Base-by-base conservation (phyloP, 2,329 filamentous ascomycete species). In the Lasiodiplodia sp. region DNA sequence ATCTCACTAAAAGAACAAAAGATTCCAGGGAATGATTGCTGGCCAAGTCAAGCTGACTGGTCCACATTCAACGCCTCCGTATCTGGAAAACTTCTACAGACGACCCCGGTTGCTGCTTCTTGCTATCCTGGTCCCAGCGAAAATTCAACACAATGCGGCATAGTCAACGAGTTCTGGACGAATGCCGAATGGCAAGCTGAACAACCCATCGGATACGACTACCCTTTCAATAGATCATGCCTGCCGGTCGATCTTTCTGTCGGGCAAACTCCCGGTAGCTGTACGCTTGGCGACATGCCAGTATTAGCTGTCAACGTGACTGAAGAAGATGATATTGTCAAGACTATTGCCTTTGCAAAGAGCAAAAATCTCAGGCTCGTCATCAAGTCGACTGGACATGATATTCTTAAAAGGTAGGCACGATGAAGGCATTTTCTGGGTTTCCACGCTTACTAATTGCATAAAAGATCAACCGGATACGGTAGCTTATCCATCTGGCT, bases 1-100 rank as follows among this genome's bases (percentile, higher is more conserved):
- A 34, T 34, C 40, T 28, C 2, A 21, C 56, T 60, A 40, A 60
- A 40, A 60, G 12, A 2, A 28, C 12, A 3, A 7, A 40, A 47
- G 56, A 44, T 71, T 68, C 81, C 80, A 2, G 74, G 74, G 6
- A 77, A 82, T 63, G 57, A 69, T 28, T 82, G 81, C 70, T 82
- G 80, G 80, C 79, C 71, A 18, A 71, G 73, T 4, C n/a, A 69
- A 1, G 68, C 72, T 6, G 69, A 70, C n/a, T 81, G 80, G 79
- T 68, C 71, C 3, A 65, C 71, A 8, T 71, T 82, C 44, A 82
- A 82, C 71, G 69, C 67, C 56, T 80, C 79, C 3, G 76, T 82
- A 5, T 74, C 72, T 31, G 80, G 80, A 53, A 76, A 75, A 65
- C 72, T 82, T 60, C 71, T 82, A 11, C 74, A 76, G 3, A 82